These are phyloP conservation scores for Sclerotinia trifoliorum DNA, from an alignment of 2,329 filamentous ascomycete genomes.

Conservation along the genomic window DNA sequence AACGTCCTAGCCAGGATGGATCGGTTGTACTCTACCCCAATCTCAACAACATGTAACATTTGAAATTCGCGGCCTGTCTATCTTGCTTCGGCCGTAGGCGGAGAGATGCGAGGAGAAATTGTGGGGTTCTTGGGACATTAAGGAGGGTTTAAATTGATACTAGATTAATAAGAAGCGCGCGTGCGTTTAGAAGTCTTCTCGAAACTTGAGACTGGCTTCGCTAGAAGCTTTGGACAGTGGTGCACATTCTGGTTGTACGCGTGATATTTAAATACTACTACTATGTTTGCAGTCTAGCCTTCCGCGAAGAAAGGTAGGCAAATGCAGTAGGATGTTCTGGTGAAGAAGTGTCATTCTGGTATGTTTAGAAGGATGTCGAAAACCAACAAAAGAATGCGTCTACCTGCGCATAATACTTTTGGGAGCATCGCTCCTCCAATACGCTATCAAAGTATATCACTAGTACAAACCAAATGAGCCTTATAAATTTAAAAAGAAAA, in stretches of 20 bases:
- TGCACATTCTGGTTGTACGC: not conserved
- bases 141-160: conserved; percentile 2
- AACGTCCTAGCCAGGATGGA: not conserved
- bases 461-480: not conserved
- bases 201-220: conserved; percentile 1
- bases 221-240: not conserved
- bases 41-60: conserved; percentile 19
- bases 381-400: not conserved
- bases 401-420: not conserved
- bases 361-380: not conserved
- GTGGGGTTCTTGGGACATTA: conserved; percentile 5
- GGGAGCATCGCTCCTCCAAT: not conserved
- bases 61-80: conserved; percentile 12
- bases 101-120: conserved; percentile 9
- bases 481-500: not conserved
- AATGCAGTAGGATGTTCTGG: not conserved
- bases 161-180: conserved; percentile 11
- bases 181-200: not conserved
- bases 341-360: not conserved
- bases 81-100: conserved; percentile 11
- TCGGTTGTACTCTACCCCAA: not conserved
- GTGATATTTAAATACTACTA: not conserved
- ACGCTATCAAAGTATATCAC: no score
- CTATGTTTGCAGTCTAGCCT: not conserved
- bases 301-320: not conserved